Conservation (phyloP, 768 basidiomycete species). For the Suillus alpinus region DNA sequence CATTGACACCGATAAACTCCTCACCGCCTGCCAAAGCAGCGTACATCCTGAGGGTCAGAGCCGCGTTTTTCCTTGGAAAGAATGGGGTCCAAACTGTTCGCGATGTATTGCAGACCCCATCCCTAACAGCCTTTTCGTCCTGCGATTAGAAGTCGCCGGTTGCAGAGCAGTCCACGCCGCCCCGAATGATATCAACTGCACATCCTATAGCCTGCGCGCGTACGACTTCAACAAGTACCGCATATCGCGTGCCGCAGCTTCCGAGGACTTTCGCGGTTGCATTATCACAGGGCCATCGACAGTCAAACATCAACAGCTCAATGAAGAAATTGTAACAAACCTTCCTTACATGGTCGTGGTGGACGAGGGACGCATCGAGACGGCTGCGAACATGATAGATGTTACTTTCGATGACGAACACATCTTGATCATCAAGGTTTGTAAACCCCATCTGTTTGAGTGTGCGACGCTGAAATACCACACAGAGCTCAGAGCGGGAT, state of each 20-base stretch:
- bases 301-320: neutral
- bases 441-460: neutral
- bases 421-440: neutral
- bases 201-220: neutral
- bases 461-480: neutral
- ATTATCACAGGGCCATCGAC: neutral
- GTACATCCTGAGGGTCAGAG: neutral
- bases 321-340: neutral
- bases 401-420: neutral
- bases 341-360: neutral
- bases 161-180: neutral
- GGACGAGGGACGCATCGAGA: neutral
- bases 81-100: neutral
- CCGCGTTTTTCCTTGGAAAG: neutral
- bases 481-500: neutral
- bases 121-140: neutral
- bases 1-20: neutral
- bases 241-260: neutral
- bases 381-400: neutral
- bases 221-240: neutral
- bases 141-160: neutral
- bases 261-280: neutral
- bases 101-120: neutral
- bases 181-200: neutral
- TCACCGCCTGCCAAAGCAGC: neutral